Evolutionary conservation across 768 basidiomycete genomes (phyloP).

Genomic region (Ramaria sp.): DNA sequence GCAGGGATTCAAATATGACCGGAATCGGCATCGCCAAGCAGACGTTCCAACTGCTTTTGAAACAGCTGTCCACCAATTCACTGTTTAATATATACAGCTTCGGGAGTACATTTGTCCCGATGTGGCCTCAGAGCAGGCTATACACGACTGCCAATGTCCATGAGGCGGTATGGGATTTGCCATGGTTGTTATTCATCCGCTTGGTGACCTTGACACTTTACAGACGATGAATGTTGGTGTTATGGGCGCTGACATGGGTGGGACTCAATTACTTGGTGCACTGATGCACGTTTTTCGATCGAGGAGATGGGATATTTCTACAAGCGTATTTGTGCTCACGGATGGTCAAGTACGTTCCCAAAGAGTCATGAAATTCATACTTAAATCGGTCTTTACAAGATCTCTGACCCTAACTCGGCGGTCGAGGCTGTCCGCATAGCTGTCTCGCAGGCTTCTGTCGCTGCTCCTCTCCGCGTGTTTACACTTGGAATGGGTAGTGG

Average conservation of each 20-base stretch:
- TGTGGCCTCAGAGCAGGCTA: background rate
- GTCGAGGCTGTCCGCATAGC: constrained; percentile 18
- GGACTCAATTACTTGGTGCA: constrained; percentile 39
- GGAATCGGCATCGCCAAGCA: constrained; percentile 37
- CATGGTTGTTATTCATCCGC: too few relatives aligned
- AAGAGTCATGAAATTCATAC: background rate
- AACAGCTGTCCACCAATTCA: constrained; percentile 31
- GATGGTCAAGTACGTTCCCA: constrained; percentile 36
- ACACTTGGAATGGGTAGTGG: constrained; percentile 44
- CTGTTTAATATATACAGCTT: constrained; percentile 53
- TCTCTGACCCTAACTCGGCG: constrained; percentile 15
- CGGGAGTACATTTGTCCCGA: background rate
- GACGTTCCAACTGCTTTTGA: constrained; percentile 35
- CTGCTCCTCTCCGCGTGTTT: constrained; percentile 37
- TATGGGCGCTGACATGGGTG: constrained; percentile 35
- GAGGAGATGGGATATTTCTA: constrained; percentile 27
- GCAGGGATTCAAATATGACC: too few relatives aligned
- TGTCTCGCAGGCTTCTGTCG: constrained; percentile 15
- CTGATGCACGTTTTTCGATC: constrained; percentile 27
- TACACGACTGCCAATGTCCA: background rate
- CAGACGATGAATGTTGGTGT: constrained; percentile 19
- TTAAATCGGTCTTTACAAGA: constrained; percentile 11
- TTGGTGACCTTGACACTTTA: background rate
- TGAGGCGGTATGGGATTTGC: background rate
- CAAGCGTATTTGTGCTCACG: constrained; percentile 45